A percentile compares a stretch with the other conserved stretches of the same genome.
Evolutionary conservation across 108 stramenopile genomes (phyloP).

Genomic region (Bacterosira constricta): DNA sequence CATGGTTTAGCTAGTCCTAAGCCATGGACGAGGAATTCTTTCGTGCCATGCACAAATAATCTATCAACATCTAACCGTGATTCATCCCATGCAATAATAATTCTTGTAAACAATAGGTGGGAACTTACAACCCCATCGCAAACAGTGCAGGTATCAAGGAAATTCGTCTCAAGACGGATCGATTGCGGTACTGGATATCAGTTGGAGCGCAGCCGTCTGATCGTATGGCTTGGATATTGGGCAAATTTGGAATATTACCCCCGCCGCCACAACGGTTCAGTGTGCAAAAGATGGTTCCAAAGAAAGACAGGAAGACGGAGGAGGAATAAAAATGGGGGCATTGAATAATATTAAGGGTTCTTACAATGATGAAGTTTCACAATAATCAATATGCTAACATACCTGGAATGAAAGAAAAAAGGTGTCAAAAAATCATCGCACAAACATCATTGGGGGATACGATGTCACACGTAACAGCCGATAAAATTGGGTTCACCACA

Average conservation of each 20-base stretch:
- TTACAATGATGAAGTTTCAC: no score
- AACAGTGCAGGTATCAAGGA: constrained; percentile 92
- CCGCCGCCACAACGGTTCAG: constrained; percentile 73
- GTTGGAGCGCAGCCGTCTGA: constrained; percentile 96
- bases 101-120: constrained; percentile 59
- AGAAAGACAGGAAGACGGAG: constrained; percentile 54
- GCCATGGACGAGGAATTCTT: background rate
- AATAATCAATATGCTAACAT: no score
- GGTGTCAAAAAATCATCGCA: no score
- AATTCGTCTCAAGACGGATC: constrained; percentile 93
- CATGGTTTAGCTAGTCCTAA: background rate
- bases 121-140: constrained; percentile 98
- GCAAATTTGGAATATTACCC: constrained; percentile 91
- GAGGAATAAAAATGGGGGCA: constrained; percentile 13
- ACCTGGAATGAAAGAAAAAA: no score
- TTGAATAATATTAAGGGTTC: no score
- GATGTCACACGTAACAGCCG: no score
- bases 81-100: background rate
- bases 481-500: no score
- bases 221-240: constrained; percentile 94
- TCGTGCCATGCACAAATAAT: background rate
- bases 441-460: no score
- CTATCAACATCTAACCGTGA: background rate
- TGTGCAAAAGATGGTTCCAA: constrained; percentile 65
- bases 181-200: constrained; percentile 93